phyloP scores from a whole-genome alignment of 164 flowering plant genomes.

The Saururus chinensis region DNA sequence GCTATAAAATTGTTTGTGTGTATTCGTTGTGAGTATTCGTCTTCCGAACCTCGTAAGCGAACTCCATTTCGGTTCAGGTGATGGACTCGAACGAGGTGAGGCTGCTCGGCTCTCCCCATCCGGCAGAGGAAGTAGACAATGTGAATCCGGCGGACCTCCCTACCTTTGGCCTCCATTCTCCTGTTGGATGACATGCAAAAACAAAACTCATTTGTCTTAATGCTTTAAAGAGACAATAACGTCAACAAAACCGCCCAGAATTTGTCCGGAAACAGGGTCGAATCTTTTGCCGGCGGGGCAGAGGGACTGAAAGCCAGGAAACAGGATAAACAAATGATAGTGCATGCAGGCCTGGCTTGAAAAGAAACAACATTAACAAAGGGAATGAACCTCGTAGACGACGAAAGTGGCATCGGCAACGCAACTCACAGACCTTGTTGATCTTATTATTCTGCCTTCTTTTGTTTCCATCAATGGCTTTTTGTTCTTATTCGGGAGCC shows the following conservation, averaged over 20 bases:
- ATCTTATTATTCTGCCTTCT: not conserved
- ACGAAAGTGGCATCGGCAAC: not conserved
- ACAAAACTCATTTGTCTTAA: not conserved
- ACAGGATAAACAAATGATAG: not conserved
- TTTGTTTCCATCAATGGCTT: not conserved
- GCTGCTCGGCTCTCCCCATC: slow-evolving; percentile 58
- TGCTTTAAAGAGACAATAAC: not conserved
- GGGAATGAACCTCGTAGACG: not conserved
- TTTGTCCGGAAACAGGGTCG: not conserved
- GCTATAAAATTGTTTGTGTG: too few relatives aligned
- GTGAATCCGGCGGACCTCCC: slow-evolving; percentile 45
- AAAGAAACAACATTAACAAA: too few relatives aligned
- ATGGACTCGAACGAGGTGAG: slow-evolving; percentile 69
- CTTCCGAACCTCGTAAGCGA: not conserved
- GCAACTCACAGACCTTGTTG: not conserved
- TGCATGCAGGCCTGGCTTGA: not conserved
- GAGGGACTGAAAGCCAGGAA: too few relatives aligned
- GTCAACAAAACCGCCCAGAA: too few relatives aligned
- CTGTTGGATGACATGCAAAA: not conserved
- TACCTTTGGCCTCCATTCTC: slow-evolving; percentile 22
- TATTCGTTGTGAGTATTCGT: too few relatives aligned
- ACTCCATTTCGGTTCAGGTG: not conserved
- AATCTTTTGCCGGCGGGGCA: not conserved
- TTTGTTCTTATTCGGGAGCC: not conserved
- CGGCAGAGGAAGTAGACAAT: slow-evolving; percentile 61